Base-by-base conservation (phyloP, 2,329 filamentous ascomycete genomes). In the Didymella lethalis region DNA sequence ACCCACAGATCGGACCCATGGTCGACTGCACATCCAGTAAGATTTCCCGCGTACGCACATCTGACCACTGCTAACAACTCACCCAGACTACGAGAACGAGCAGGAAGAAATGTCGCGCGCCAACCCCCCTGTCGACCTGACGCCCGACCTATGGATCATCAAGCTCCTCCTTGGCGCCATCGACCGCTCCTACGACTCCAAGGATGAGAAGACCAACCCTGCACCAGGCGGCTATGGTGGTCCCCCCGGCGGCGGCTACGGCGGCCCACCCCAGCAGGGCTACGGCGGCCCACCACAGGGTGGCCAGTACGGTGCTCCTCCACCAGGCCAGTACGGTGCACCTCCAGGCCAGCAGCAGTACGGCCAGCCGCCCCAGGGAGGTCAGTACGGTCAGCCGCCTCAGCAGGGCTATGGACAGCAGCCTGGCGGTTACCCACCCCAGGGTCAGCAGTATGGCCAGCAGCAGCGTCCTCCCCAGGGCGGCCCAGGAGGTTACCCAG, bases 11-110 rank as follows among this genome's bases (percentile, higher is more conserved):
- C 67, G 88, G 88, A 47, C 75, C 80, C 16, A 76, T 89, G 73
- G 84, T 90, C 57, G 87, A 90, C 74, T 90, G 87, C 78, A 90
- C 87, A 55, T 89, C 87, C 23, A 89, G 86, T 88, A 82, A 74
- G 85, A 59, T 41, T 44, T 6, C 16, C 3, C 16, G 7, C 7
- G 11, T 36, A 7, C 16, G n/a, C 16, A 18, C 6, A 4, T n/a
- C 6, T 7, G 14, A 36, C 20, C 2, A 38, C 6, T 16, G 20
- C 62, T 72, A 55, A 69, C 41, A 32, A 0, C 29, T 1, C 23
- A 0, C 11, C n/a, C 7, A 86, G 86, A 89, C 77, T 89, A 85
- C 66, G 87, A 89, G 75, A 86, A 88, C 64, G 88, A 90, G 71
- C 86, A 87, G 61, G 85, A 86, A 47, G 86, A 89, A 69, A 88